Conservation (phyloP, 192 early-diverging fungal species). For the Backusella tuberculispora region DNA sequence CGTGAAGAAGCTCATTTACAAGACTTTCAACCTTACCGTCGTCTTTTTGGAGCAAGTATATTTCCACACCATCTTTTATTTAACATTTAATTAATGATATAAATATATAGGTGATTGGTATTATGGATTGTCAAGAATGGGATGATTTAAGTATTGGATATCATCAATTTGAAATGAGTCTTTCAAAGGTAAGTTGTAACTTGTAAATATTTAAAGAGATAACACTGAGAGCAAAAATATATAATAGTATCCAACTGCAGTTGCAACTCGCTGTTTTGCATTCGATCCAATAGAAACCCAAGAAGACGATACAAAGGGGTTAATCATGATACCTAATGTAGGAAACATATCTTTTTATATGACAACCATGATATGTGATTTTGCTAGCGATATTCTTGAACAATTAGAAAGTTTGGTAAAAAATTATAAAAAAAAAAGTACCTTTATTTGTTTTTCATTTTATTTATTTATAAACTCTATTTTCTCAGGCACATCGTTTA, state of each 20-base stretch:
- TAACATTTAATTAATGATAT: no score
- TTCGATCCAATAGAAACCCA: slow-evolving; percentile 78
- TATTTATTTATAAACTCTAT: no score
- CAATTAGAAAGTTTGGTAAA: slow-evolving; percentile 68
- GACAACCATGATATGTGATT: slow-evolving; percentile 75
- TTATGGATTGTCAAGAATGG: slow-evolving; percentile 77
- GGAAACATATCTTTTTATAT: slow-evolving; percentile 79
- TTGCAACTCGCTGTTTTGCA: slow-evolving; percentile 76
- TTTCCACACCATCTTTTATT: background rate
- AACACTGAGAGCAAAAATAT: background rate
- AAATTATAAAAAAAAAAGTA: background rate
- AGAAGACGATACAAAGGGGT: slow-evolving; percentile 70
- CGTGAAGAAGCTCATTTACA: slow-evolving; percentile 70
- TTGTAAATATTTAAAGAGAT: background rate
- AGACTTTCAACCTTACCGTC: slow-evolving; percentile 73
- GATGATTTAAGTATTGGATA: slow-evolving; percentile 63
- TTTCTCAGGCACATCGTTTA: slow-evolving; percentile 29
- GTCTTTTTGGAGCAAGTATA: slow-evolving; percentile 67
- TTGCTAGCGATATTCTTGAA: slow-evolving; percentile 68
- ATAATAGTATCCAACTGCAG: slow-evolving; percentile 66
- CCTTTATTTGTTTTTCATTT: no score
- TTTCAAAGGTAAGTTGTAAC: slow-evolving; percentile 58
- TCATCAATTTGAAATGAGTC: slow-evolving; percentile 60
- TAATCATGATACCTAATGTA: slow-evolving; percentile 80
- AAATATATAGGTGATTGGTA: slow-evolving; percentile 68